Evolutionary conservation across 2,329 filamentous ascomycete genomes (phyloP), one percentile per base, ranked within the genome.

Genomic region (Chaetomiaceae sp.): DNA sequence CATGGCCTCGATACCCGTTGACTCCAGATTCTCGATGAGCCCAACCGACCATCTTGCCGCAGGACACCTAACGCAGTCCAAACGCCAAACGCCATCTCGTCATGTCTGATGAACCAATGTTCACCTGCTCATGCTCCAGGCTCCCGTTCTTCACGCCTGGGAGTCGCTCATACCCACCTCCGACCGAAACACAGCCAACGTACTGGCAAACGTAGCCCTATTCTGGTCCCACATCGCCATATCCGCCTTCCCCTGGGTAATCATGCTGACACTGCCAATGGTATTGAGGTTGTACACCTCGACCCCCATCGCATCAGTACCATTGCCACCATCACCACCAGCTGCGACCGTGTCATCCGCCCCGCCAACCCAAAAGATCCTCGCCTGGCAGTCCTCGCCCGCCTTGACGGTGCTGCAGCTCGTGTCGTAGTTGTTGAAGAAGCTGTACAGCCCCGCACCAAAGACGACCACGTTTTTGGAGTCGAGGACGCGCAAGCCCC

Each of bases 381-480:
- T 69, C 27, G 72, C 69, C 63, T 79, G 76, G 62, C 76, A 79
- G 39, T 69, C 68, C 27, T 70, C 68, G 4, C 64, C 70, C 11
- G 68, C 67, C 5, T 64, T 68, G 25, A 66, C 65, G 31, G 69
- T 68, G 37, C 73, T 74, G 62, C 76, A 79, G 2, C 64, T 61
- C 11, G 74, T 75, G 48, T 71, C 75, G 68, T 85, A 85, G 67
- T 85, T 83, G 66, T 82, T 77, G 69, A 85, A 87, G 73, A 86
- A 87, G 15, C 76, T 81, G 70, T 88, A 88, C 14, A 87, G 61
- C 0, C 85, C 85, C 0, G 78, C 80, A 6, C 84, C 83, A 56
- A 85, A 84, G 19, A 81, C 68, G 25, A 77, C 71, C 17, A 87
- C 71, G 63, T 79, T 75, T 43, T 68, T 70, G 31, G 76, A 80